A percentile compares a stretch with the other conserved stretches of the same genome.
phyloP scores from a whole-genome alignment of 2,329 filamentous ascomycete genomes.

The Xylaria sp. region DNA sequence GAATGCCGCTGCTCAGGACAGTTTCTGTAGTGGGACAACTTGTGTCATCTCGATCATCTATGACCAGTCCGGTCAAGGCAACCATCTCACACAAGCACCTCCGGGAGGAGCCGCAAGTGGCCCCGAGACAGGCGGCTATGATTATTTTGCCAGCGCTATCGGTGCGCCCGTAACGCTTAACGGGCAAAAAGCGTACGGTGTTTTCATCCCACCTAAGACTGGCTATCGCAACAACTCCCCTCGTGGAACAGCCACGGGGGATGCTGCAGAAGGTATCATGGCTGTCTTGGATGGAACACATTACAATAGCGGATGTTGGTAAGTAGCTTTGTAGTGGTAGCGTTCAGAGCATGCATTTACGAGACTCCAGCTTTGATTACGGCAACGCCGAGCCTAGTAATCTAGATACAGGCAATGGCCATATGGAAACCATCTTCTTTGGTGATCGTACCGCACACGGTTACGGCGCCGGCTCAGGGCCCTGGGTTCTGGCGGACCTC shows the following conservation, averaged over 20 bases:
- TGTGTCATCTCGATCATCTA: slow-evolving; percentile 70
- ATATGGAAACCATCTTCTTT: slow-evolving; percentile 74
- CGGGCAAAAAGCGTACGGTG: slow-evolving; percentile 67
- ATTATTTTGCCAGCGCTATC: slow-evolving; percentile 63
- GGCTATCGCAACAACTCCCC: slow-evolving; percentile 66
- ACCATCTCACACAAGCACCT: slow-evolving; percentile 68
- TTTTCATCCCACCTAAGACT: slow-evolving; percentile 65
- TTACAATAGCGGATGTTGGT: slow-evolving; percentile 63
- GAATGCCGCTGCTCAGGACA: slow-evolving; percentile 64
- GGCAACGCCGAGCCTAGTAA: slow-evolving; percentile 61
- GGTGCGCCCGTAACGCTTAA: slow-evolving; percentile 66
- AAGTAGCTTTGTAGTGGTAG: too few relatives aligned
- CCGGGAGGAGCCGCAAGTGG: slow-evolving; percentile 60
- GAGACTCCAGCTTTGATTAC: slow-evolving; percentile 64
- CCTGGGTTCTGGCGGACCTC: slow-evolving; percentile 73
- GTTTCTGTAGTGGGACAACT: slow-evolving; percentile 64
- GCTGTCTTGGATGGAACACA: slow-evolving; percentile 65
- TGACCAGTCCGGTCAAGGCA: slow-evolving; percentile 66
- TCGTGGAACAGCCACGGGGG: slow-evolving; percentile 58
- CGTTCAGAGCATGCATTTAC: too few relatives aligned
- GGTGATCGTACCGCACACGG: slow-evolving; percentile 47
- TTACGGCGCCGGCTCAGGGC: slow-evolving; percentile 64
- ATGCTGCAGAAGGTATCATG: slow-evolving; percentile 64
- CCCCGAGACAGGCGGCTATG: slow-evolving; percentile 61
- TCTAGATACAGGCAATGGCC: slow-evolving; percentile 62